Base-by-base conservation (phyloP, 2,329 filamentous ascomycete genomes). In the Fusarium burgessii region DNA sequence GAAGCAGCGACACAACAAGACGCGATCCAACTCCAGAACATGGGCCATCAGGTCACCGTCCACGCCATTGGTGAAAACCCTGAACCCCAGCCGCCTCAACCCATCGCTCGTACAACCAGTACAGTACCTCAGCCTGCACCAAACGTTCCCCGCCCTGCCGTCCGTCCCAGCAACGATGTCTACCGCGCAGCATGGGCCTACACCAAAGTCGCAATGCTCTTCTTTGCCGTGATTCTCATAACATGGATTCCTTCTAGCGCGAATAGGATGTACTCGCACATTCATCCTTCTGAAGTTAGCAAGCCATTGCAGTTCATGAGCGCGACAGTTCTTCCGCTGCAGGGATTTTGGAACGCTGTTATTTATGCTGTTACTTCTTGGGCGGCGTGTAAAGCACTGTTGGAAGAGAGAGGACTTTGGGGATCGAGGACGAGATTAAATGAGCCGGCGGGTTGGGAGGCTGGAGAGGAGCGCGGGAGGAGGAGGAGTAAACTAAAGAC, bases 261-360 rank as follows among this genome's bases (percentile, higher is more conserved):
- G 6, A 63, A 63, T 6, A 5, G 60, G 1, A 55, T 63, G 60
- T 62, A 63, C 6, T 63, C 60, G 0, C 58, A 41, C 25, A 63
- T 63, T 5, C 46, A 63, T 0, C 60, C 60, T 0, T n/a, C 43
- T 0, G 3, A 41, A 6, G 58, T 63, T 0, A 63, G 60, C 13
- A 63, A 63, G 8, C 46, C 60, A 7, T 23, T 63, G 7, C 60
- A 63, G 4, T 63, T 63, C 0, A 63, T 63, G 60, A 63, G 60
- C 6, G 60, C 60, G 0, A 62, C 60, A 0, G 60, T 62, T 0
- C 60, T 63, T 2, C 60, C 60, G 1, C 40, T 63, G 0, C 60
- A 63, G 4, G 60, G 60, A 0, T 62, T 63, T 7, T 63, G 60
- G 60, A 62, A 62, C 1, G 46, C 60, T 3, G 58, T 63, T 0